Conservation (phyloP, 1,284 basidiomycete species). For the Fereydounia khargensis region DNA sequence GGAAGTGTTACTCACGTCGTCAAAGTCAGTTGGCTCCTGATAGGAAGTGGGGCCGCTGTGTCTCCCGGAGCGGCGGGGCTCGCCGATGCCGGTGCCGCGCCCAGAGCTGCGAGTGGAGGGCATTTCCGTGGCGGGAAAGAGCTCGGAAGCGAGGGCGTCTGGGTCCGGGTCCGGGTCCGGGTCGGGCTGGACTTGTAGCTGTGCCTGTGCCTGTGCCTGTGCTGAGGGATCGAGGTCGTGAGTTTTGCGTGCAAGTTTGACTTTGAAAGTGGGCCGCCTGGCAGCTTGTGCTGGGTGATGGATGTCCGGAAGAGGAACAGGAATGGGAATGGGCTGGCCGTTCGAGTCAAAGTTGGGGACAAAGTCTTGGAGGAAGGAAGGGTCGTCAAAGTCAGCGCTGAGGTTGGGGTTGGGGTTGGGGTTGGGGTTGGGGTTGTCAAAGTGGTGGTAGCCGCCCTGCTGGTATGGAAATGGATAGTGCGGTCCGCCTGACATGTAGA, state of each 20-base stretch:
- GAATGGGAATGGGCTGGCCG: neutral
- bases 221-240: conserved; percentile 9
- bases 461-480: conserved; percentile 10
- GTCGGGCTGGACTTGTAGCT: conserved; percentile 17
- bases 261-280: neutral
- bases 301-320: neutral
- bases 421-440: conserved; percentile 1
- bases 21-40: no score
- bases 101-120: no score
- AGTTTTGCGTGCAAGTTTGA: conserved; percentile 8
- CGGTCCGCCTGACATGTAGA: conserved; percentile 21
- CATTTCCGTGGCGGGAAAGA: no score
- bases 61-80: conserved; percentile 2
- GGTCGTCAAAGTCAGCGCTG: conserved; percentile 1
- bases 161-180: no score
- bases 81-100: no score
- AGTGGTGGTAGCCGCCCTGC: conserved; percentile 3
- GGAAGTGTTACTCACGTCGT: no score
- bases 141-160: no score
- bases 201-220: conserved; percentile 21
- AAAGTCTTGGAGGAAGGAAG: neutral
- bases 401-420: conserved; percentile 1
- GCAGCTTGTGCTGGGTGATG: neutral
- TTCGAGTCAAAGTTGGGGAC: neutral
- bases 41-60: conserved; percentile 10